These are phyloP conservation scores for Moelleriella libera DNA, from an alignment of 2,329 filamentous ascomycete genomes.

Conservation along the genomic window DNA sequence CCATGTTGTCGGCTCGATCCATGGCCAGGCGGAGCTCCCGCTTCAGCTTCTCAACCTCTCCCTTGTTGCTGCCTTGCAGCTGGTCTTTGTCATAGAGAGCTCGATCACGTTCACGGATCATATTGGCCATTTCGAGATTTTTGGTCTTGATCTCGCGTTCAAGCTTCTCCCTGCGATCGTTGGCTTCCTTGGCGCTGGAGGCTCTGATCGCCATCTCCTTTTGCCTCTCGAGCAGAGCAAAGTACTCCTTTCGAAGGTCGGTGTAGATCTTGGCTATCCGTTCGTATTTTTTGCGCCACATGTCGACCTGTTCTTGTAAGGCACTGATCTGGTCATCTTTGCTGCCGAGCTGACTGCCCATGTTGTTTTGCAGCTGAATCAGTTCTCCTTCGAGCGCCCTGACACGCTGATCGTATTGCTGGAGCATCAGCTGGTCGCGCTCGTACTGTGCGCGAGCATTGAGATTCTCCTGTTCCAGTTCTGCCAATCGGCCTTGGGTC, in stretches of 20 bases:
- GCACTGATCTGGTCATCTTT: constrained; percentile 91
- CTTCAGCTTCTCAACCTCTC: constrained; percentile 88
- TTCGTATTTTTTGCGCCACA: constrained; percentile 95
- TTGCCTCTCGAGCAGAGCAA: constrained; percentile 90
- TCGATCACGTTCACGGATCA: constrained; percentile 93
- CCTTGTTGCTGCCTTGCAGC: constrained; percentile 70
- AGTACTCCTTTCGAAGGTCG: constrained; percentile 84
- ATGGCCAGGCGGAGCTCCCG: constrained; percentile 85
- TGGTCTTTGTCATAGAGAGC: constrained; percentile 89
- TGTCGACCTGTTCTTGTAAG: constrained; percentile 93
- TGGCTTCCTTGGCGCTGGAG: constrained; percentile 90
- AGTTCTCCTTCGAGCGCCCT: constrained; percentile 87
- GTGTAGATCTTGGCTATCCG: constrained; percentile 94
- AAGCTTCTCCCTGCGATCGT: constrained; percentile 85
- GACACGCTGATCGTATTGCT: constrained; percentile 90
- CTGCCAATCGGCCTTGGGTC: constrained; percentile 88
- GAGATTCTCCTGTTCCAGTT: constrained; percentile 88
- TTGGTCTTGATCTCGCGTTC: constrained; percentile 98
- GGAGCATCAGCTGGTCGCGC: constrained; percentile 90
- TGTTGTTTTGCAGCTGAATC: constrained; percentile 65
- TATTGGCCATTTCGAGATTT: constrained; percentile 95
- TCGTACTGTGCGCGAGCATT: constrained; percentile 92
- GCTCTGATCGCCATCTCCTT: constrained; percentile 94
- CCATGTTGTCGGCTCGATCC: constrained; percentile 82
- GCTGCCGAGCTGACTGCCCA: constrained; percentile 71